Evolutionary conservation across 805 yeast species (phyloP).

Genomic region (Candida methanosorbosa): DNA sequence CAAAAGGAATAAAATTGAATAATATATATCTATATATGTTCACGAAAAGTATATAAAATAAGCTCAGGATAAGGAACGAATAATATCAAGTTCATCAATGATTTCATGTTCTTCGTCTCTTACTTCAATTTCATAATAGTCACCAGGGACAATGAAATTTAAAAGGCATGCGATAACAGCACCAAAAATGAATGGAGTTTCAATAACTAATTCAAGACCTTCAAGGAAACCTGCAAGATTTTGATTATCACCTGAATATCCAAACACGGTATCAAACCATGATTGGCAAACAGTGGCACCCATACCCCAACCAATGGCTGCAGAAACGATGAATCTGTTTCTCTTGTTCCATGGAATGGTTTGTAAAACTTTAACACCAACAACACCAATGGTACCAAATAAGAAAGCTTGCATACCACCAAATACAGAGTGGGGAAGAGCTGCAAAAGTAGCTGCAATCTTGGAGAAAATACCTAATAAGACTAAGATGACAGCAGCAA

Average conservation of each 20-base stretch:
- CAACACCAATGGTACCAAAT: conserved; percentile 28
- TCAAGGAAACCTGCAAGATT: conserved; percentile 30
- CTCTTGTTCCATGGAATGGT: conserved; percentile 26
- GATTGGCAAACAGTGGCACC: conserved; percentile 30
- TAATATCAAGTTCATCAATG: neutral
- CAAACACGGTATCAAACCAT: conserved; percentile 33
- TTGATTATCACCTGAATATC: conserved; percentile 28
- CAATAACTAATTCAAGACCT: conserved; percentile 36
- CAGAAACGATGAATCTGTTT: conserved; percentile 35
- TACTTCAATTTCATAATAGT: neutral
- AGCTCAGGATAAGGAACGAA: neutral
- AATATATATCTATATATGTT: too few relatives aligned
- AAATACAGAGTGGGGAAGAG: conserved; percentile 59
- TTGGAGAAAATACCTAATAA: conserved; percentile 75
- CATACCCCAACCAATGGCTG: conserved; percentile 33
- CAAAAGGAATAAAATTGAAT: neutral
- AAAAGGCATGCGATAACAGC: conserved; percentile 12
- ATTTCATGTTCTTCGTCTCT: neutral
- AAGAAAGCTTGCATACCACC: conserved; percentile 59
- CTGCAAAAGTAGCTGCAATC: conserved; percentile 66
- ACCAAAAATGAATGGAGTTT: conserved; percentile 22
- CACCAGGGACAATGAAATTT: conserved; percentile 9
- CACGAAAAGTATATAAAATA: too few relatives aligned
- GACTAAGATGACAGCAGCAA: conserved; percentile 57
- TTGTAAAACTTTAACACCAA: conserved; percentile 25